Evolutionary conservation across 1,139 yeast genomes (phyloP).

Genomic region (Diutina neorugosa): DNA sequence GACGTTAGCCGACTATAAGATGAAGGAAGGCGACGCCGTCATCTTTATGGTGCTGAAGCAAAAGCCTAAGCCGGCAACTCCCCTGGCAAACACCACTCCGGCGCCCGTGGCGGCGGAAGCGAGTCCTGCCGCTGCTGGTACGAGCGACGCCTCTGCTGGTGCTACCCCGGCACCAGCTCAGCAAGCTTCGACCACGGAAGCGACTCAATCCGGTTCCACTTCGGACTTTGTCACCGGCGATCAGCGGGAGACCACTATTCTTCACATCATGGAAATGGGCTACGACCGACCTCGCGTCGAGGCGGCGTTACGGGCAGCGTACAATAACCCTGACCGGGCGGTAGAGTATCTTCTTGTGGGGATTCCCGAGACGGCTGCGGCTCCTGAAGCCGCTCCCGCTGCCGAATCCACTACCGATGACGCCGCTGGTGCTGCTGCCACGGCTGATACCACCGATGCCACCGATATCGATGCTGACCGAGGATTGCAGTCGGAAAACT

Average conservation of each 20-base stretch:
- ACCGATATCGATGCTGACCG: not conserved
- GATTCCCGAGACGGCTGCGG: conserved; percentile 57
- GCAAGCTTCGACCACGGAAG: conserved; percentile 17
- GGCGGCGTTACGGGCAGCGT: conserved; percentile 88
- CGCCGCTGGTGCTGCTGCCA: not conserved
- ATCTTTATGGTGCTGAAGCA: conserved; percentile 76
- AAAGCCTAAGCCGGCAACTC: conserved; percentile 14
- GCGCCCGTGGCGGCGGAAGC: conserved; percentile 6
- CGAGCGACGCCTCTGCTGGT: conserved; percentile 12
- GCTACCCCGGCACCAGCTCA: conserved; percentile 12
- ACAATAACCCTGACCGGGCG: conserved; percentile 96
- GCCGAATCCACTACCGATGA: not conserved
- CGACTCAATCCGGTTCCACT: not conserved
- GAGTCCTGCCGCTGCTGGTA: conserved; percentile 6
- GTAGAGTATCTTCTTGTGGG: conserved; percentile 91
- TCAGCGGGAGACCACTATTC: conserved; percentile 57
- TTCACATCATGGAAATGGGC: conserved; percentile 92
- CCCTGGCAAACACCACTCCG: conserved; percentile 11
- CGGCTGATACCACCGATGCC: not conserved
- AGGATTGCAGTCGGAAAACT: conserved; percentile 7
- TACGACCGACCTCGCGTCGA: conserved; percentile 82
- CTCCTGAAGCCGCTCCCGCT: conserved; percentile 12
- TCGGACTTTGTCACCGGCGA: conserved; percentile 42
- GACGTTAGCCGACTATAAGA: conserved; percentile 55
- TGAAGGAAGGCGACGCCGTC: conserved; percentile 83